Conservation (phyloP, 2,329 filamentous ascomycete species). For the Diaporthe longicolla region DNA sequence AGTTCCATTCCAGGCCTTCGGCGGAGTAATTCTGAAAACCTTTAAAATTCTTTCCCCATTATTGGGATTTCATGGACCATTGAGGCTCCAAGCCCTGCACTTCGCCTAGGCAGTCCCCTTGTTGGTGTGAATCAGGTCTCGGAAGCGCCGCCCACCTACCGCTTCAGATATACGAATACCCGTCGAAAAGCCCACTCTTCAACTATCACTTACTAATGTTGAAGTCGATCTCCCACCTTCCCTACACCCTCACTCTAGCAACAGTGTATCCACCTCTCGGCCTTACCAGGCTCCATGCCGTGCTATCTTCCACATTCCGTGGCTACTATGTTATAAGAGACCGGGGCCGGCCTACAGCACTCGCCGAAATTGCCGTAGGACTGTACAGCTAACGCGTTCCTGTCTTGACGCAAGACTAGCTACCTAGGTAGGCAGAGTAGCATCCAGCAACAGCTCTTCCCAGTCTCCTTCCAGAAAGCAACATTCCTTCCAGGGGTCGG, state of each 20-base stretch:
- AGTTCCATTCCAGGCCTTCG: background rate
- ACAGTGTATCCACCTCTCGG: background rate
- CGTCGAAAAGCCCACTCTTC: background rate
- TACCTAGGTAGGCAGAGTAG: too few relatives aligned
- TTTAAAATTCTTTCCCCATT: conserved; percentile 1
- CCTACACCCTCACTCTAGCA: too few relatives aligned
- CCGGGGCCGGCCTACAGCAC: background rate
- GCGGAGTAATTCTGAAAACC: conserved; percentile 8
- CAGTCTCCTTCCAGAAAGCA: too few relatives aligned
- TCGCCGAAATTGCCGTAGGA: background rate
- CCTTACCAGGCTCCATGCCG: background rate
- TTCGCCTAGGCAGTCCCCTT: too few relatives aligned
- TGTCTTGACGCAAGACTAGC: background rate
- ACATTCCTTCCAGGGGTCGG: background rate
- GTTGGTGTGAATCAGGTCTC: background rate
- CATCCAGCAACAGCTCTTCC: background rate
- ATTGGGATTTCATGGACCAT: background rate
- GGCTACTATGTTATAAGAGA: background rate
- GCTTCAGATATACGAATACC: conserved; percentile 14
- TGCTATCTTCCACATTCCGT: background rate
- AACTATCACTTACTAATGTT: background rate
- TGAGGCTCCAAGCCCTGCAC: background rate
- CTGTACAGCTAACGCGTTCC: background rate
- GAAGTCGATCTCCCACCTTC: too few relatives aligned
- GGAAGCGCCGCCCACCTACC: conserved; percentile 13